A percentile compares a stretch with the other conserved stretches of the same genome.
Conservation (phyloP, 495 filamentous ascomycete genomes). For the Penicillium nucicola region DNA sequence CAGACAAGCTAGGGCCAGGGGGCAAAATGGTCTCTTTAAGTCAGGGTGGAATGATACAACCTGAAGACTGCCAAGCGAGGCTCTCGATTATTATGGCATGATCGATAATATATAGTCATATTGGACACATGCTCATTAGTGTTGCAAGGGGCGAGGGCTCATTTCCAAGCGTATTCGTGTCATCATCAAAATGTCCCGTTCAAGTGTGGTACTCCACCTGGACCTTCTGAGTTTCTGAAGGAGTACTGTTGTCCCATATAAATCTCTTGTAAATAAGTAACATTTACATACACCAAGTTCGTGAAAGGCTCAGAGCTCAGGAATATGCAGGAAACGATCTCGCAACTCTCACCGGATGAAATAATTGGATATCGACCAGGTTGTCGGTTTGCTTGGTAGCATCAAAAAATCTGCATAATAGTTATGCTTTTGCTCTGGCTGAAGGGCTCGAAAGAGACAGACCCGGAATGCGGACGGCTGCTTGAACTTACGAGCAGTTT, state of each 20-base stretch:
- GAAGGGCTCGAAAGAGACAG: neutral
- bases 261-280: neutral
- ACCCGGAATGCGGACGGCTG: neutral
- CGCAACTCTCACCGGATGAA: neutral
- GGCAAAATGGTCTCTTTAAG: conserved; percentile 1
- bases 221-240: neutral
- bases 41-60: neutral
- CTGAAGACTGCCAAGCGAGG: neutral
- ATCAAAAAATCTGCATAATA: conserved; percentile 5
- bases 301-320: neutral
- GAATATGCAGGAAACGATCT: neutral
- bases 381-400: conserved; percentile 2
- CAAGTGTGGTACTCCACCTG: neutral
- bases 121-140: neutral
- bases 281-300: neutral
- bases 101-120: neutral
- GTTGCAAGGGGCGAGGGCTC: neutral
- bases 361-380: neutral
- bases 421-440: conserved; percentile 3
- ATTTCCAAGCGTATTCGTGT: neutral
- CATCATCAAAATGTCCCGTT: neutral
- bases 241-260: neutral
- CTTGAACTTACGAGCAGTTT: conserved; percentile 3
- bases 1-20: neutral
- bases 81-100: conserved; percentile 1